Evolutionary conservation across 2,329 filamentous ascomycete species (phyloP).

Genomic region (Emergomyces pasteurianus): DNA sequence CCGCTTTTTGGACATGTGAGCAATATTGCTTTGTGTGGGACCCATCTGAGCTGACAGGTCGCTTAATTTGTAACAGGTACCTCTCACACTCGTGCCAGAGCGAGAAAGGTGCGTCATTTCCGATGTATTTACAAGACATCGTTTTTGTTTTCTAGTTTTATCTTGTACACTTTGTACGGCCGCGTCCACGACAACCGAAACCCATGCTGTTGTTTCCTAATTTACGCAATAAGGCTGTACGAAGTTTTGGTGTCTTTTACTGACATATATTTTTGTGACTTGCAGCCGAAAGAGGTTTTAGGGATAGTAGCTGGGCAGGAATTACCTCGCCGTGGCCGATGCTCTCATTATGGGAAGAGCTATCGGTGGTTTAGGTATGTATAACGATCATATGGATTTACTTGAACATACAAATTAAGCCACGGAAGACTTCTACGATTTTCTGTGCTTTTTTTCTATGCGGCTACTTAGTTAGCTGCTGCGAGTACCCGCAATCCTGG

Average conservation of each 20-base stretch:
- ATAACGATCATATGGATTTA: not conserved
- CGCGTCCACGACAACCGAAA: not conserved
- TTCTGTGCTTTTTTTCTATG: not conserved
- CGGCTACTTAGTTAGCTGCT: not conserved
- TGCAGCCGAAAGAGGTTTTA: conserved; percentile 38
- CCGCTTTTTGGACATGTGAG: not conserved
- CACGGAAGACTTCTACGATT: too few species aligned
- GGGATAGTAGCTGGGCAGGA: conserved; percentile 44
- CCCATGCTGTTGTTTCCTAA: not conserved
- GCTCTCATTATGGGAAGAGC: conserved; percentile 43
- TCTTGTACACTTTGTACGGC: not conserved
- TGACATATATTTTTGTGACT: not conserved
- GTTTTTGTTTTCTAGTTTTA: not conserved
- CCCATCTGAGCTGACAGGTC: not conserved
- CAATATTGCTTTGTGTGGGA: not conserved
- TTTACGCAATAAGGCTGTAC: not conserved
- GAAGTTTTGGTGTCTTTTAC: not conserved
- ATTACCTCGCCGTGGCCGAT: conserved; percentile 42
- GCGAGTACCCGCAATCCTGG: not conserved
- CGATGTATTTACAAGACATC: not conserved
- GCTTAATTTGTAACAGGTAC: not conserved
- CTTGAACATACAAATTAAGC: not conserved
- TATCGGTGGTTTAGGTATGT: conserved; percentile 45
- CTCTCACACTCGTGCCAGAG: not conserved
- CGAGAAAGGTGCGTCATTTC: conserved; percentile 1